Evolutionary conservation across 2,329 filamentous ascomycete genomes (phyloP), one percentile per base, ranked within the genome.

Genomic region (Ophiostoma novo-ulmi): DNA sequence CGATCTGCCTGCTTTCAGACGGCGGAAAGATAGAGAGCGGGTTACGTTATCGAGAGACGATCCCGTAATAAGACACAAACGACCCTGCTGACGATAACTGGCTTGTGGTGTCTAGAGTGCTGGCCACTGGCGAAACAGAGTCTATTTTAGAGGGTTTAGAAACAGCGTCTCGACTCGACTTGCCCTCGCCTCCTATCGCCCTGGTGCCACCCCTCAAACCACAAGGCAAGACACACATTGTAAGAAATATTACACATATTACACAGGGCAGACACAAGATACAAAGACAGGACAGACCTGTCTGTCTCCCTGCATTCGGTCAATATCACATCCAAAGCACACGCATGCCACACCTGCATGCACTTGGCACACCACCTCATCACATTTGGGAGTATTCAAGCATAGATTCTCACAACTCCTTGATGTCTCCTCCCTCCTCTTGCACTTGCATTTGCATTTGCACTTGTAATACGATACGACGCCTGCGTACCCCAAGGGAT

Each of bases 1-100:
- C 58, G 58, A 63, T 63, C 58, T 63, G 58, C 58, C 58, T 63
- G 26, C 58, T 35, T 63, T 63, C n/a, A 63, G 58, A 63, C 13
- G 58, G 52, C 52, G 22, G 22, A 58, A 58, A 26, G n/a, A 58
- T 58, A 58, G 52, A 63, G 58, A 63, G 26, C 58, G 58, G 58
- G 22, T 63, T 36, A 26, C 26, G 58, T 63, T 63, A 63, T 63
- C 58, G 58, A 63, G 26, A 63, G 26, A 63, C 58, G 55, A 58
- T 58, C 22, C 48, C 52, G 52, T 58, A 58, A 58, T 58, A 58
- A 58, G 52, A 58, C 52, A 26, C n/a, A 31, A 22, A 26, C 22
- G n/a, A 58, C 52, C 52, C 52, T 58, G 52, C 52, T 58, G 52
- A 58, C 52, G 52, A 58, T 26, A 58, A 58, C 11, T 26, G 11